Conservation (phyloP, 2,329 filamentous ascomycete genomes). For the Cercospora sp. region DNA sequence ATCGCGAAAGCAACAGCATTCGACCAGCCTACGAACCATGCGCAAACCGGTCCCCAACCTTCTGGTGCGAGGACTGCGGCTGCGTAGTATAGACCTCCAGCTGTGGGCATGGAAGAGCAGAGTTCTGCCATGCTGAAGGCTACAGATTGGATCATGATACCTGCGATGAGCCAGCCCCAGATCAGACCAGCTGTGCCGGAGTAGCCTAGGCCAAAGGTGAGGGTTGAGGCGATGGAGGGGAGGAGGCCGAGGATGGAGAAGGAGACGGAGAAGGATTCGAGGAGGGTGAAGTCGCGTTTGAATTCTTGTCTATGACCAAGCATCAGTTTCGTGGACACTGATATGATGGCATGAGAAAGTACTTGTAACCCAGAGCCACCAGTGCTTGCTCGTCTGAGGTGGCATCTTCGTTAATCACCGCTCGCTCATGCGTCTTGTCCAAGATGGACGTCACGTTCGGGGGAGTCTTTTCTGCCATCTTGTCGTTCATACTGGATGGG, state of each 20-base stretch:
- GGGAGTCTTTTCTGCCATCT: neutral
- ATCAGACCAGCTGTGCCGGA: conserved; percentile 28
- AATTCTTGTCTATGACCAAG: conserved; percentile 29
- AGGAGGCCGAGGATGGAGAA: conserved; percentile 42
- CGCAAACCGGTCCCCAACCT: conserved; percentile 31
- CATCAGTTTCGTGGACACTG: too few relatives aligned
- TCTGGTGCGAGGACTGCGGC: conserved; percentile 40
- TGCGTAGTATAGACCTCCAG: conserved; percentile 42
- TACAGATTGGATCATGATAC: conserved; percentile 37
- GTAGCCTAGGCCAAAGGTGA: conserved; percentile 40
- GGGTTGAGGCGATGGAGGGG: conserved; percentile 42
- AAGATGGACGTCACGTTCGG: conserved; percentile 25
- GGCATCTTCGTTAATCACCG: conserved; percentile 22
- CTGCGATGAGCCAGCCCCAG: conserved; percentile 41
- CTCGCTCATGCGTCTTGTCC: conserved; percentile 22
- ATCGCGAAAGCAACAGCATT: conserved; percentile 38
- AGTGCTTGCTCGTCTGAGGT: conserved; percentile 25
- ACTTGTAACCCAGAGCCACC: conserved; percentile 29
- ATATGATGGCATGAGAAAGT: neutral
- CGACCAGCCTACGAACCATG: conserved; percentile 37
- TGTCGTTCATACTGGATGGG: neutral
- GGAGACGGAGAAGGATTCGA: conserved; percentile 40
- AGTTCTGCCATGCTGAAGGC: conserved; percentile 42
- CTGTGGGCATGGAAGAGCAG: conserved; percentile 43
- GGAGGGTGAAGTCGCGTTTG: conserved; percentile 36